phyloP scores from a whole-genome alignment of 176 grass and related monocot species.

The Triticum turgidum region DNA sequence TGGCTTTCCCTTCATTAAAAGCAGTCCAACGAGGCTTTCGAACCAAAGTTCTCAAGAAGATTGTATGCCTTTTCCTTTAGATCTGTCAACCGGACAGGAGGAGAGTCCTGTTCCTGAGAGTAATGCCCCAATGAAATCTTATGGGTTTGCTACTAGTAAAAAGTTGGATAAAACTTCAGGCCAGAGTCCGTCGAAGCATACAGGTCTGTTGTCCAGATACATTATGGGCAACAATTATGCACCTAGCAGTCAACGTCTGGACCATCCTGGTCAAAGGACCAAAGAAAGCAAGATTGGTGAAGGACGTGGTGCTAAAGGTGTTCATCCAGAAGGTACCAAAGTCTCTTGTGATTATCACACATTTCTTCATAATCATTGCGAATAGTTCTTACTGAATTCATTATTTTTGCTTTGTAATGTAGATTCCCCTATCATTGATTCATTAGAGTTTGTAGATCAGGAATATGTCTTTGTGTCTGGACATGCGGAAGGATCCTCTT shows the following conservation, averaged over 20 bases:
- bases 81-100: slow-evolving; percentile 65
- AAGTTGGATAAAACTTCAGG: slow-evolving; percentile 55
- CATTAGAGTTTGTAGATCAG: slow-evolving; percentile 95
- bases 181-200: slow-evolving; percentile 63
- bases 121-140: slow-evolving; percentile 44
- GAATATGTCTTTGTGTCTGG: slow-evolving; percentile 92
- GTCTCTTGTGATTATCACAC: slow-evolving; percentile 36
- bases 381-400: slow-evolving; percentile 39
- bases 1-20: slow-evolving; percentile 46
- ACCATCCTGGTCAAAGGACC: slow-evolving; percentile 40
- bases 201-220: slow-evolving; percentile 59
- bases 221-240: slow-evolving; percentile 44
- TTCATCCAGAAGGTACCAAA: slow-evolving; percentile 58
- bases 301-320: slow-evolving; percentile 19
- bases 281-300: slow-evolving; percentile 49
- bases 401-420: slow-evolving; percentile 56
- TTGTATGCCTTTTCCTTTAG: slow-evolving; percentile 85
- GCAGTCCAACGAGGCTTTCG: slow-evolving; percentile 48
- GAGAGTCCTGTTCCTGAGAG: slow-evolving; percentile 40
- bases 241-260: slow-evolving; percentile 34
- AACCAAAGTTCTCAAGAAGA: slow-evolving; percentile 86
- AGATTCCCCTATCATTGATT: slow-evolving; percentile 80
- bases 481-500: slow-evolving; percentile 57
- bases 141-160: slow-evolving; percentile 45
- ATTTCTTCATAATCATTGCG: slow-evolving; percentile 17